Base-by-base conservation (phyloP, 2,329 filamentous ascomycete genomes). In the Diaporthe caulivora region DNA sequence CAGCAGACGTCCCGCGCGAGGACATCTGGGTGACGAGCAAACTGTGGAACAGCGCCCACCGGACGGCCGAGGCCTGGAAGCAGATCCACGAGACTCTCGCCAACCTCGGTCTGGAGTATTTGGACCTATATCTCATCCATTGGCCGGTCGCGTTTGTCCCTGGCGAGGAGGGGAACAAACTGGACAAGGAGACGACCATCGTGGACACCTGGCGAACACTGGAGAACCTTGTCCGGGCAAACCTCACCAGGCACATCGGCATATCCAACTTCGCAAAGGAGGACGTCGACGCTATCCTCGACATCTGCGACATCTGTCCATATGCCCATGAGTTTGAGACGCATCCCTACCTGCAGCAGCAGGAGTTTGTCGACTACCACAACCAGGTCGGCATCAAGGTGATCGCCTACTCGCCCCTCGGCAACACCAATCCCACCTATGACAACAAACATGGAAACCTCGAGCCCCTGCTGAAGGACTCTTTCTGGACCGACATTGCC, bases 241-340 rank as follows among this genome's bases (percentile, higher is more conserved):
- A 87, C 76, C 86, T 89, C 77, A 86, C 87, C 5, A 86, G 84
- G 74, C 83, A 89, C 73, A 91, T 92, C 70, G 91, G 91, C 64
- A 85, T 92, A 57, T 91, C 89, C 72, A 92, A 92, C 82, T 92
- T 92, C 83, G 81, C 81, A 8, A 78, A 78, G 72, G 73, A 75
- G 10, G 81, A 86, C n/a, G 76, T 86, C 7, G 79, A 84, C 75
- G 74, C 78, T 10, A 78, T 86, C 17, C 70, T 85, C 47, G 77
- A 82, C n/a, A 81, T 86, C 55, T 86, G 85, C 54, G 81, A 80
- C 6, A 82, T 91, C 60, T 81, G 84, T 3, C 90, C 90, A 1
- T 87, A 87, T 15, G 87, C 87, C 18, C 90, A 92, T 79, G 90
- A 92, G 81, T 87, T 88, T 70, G 87, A 88, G 78, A 84, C 86